Base-by-base conservation (phyloP, 1,284 basidiomycete species). In the Naganishia albida region DNA sequence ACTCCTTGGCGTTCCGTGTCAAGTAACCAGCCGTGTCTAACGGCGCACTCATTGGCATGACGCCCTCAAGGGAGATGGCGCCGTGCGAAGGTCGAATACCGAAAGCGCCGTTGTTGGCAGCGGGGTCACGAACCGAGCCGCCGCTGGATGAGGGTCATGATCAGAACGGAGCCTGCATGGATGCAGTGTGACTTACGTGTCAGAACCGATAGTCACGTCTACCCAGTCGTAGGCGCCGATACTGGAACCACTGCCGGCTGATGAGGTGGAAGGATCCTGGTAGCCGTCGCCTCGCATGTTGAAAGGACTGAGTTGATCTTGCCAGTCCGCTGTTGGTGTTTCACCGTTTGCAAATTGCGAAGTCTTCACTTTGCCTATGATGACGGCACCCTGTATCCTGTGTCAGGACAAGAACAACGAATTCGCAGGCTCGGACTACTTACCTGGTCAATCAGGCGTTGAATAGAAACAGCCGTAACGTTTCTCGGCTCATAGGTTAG, bases 261-360 rank as follows among this genome's bases (percentile, higher is more conserved):
- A 81, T 12, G 79, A 80, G 25, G 79, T 78, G 51, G 78, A 78
- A 18, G 80, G 79, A 63, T 81, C 80, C 65, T 79, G 79, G 69
- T 84, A 82, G 0, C 83, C 83, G 68, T 85, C 84, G 18, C 82
- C 84, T 46, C 84, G 80, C 28, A 83, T 81, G 69, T 84, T 84
- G 78, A 82, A 84, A 1, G 84, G 82, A 50, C 83, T 82, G 42
- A 82, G 78, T 20, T 82, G 78, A 68, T 85, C 83, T n/a, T 81
- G 78, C 78, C 82, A 85, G 67, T 82, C 81, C 15, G 70, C 70
- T 65, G 84, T 85, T 0, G 83, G 83, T 18, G 78, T 74, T 43
- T 84, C 82, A 4, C 83, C 84, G 67, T 84, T 84, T 13, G 84
- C 84, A 67, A 85, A 85, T 69, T 84, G 83, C 12, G 82, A 83